phyloP scores from a whole-genome alignment of 805 yeast genomes.

The Starmerella lactis-condensi region DNA sequence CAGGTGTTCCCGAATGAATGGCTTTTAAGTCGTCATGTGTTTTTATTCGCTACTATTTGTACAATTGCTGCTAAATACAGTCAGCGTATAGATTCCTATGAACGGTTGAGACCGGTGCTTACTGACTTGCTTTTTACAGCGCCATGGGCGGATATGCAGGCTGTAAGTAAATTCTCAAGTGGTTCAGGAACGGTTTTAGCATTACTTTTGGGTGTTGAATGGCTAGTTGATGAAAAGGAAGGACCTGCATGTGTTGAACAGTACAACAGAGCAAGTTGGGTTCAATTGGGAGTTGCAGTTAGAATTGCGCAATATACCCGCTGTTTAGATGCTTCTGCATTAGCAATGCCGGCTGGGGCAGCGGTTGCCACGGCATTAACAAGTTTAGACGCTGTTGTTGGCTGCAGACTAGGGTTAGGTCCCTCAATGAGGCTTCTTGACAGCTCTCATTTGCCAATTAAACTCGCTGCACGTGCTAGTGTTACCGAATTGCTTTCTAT shows the following conservation, averaged over 20 bases:
- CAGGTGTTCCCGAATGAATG: constrained; percentile 47
- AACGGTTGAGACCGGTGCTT: constrained; percentile 90
- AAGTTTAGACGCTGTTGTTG: too few relatives aligned
- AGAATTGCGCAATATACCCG: constrained; percentile 77
- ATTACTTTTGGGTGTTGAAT: constrained; percentile 68
- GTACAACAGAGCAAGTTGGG: constrained; percentile 61
- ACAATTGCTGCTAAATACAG: constrained; percentile 60
- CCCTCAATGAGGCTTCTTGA: too few relatives aligned
- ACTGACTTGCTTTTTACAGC: too few relatives aligned
- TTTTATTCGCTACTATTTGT: constrained; percentile 58
- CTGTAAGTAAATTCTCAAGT: too few relatives aligned
- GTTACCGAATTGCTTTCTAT: too few relatives aligned
- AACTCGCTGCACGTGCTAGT: too few relatives aligned
- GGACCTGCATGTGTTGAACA: constrained; percentile 4
- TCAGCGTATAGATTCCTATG: constrained; percentile 55
- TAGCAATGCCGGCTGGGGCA: too few relatives aligned
- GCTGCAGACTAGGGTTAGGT: too few relatives aligned
- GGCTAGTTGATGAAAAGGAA: constrained; percentile 33
- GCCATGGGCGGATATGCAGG: too few relatives aligned
- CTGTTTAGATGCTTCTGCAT: too few relatives aligned
- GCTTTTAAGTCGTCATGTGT: constrained; percentile 57
- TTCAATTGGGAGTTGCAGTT: constrained; percentile 75
- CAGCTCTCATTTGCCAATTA: too few relatives aligned
- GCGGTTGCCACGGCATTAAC: too few relatives aligned
- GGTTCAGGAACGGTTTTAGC: constrained; percentile 78